Evolutionary conservation across 257 asterid genomes (phyloP).

Genomic region (Leonotis leonurus): DNA sequence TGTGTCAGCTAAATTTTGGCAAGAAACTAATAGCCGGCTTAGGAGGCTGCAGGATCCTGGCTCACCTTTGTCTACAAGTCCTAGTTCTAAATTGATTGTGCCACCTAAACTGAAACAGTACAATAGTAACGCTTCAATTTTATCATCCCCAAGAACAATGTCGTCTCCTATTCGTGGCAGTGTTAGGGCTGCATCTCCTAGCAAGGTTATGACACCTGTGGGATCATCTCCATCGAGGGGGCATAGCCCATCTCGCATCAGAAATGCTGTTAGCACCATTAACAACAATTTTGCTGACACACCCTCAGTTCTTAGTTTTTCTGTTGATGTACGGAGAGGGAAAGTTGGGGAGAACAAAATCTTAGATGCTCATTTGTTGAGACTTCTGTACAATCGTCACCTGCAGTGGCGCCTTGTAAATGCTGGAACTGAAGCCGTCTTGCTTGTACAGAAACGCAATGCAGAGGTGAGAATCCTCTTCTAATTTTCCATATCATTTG

Average conservation of each 20-base stretch:
- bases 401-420: constrained; percentile 90
- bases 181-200: constrained; percentile 68
- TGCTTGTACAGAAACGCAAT: constrained; percentile 60
- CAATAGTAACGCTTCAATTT: constrained; percentile 37
- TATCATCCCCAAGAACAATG: constrained; percentile 62
- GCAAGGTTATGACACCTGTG: constrained; percentile 44
- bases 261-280: constrained; percentile 75
- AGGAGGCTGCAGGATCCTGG: constrained; percentile 94
- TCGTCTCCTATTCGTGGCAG: constrained; percentile 69
- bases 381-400: constrained; percentile 83
- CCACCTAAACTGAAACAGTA: constrained; percentile 60
- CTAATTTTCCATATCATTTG: not conserved
- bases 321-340: constrained; percentile 89
- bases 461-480: constrained; percentile 58
- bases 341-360: constrained; percentile 83
- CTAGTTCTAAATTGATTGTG: constrained; percentile 46
- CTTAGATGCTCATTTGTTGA: constrained; percentile 73
- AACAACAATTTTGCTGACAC: constrained; percentile 59
- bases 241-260: constrained; percentile 66
- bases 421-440: constrained; percentile 69
- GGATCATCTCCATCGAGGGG: constrained; percentile 77
- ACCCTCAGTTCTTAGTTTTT: constrained; percentile 90
- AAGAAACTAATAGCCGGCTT: constrained; percentile 78
- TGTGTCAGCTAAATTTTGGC: constrained; percentile 89
- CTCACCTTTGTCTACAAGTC: constrained; percentile 57